Conservation (phyloP, 306 rosid genomes). For the Oxytropis ochrocephala region DNA sequence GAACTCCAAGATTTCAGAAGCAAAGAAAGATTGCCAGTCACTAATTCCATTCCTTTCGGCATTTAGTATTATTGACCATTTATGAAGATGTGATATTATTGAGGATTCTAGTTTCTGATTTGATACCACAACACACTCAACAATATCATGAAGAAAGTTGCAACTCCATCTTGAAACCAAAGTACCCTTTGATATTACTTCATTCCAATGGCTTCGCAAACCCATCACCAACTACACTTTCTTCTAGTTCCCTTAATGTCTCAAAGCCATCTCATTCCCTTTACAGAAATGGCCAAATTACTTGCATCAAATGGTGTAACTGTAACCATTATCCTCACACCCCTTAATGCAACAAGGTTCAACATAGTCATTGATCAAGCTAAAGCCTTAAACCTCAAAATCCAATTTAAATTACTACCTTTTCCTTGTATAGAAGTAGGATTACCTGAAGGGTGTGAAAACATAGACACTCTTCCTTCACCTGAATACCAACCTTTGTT, state of each 20-base stretch:
- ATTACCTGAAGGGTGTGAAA: slow-evolving; percentile 59
- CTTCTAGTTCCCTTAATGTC: slow-evolving; percentile 67
- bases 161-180: neutral
- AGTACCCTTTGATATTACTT: neutral
- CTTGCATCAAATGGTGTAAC: slow-evolving; percentile 40
- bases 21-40: neutral
- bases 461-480: slow-evolving; percentile 46
- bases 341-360: slow-evolving; percentile 50
- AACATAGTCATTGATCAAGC: slow-evolving; percentile 30
- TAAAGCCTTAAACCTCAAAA: slow-evolving; percentile 18
- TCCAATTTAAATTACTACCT: slow-evolving; percentile 38
- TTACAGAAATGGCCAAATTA: slow-evolving; percentile 52
- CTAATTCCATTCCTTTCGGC: neutral
- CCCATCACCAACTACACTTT: slow-evolving; percentile 36
- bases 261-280: slow-evolving; percentile 78
- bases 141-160: neutral
- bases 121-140: neutral
- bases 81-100: neutral
- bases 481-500: neutral
- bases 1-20: neutral
- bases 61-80: neutral
- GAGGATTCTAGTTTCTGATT: neutral
- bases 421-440: slow-evolving; percentile 54
- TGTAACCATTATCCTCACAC: slow-evolving; percentile 60
- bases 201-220: slow-evolving; percentile 28